Conservation (phyloP, 495 filamentous ascomycete species). For the Tuber magnatum region DNA sequence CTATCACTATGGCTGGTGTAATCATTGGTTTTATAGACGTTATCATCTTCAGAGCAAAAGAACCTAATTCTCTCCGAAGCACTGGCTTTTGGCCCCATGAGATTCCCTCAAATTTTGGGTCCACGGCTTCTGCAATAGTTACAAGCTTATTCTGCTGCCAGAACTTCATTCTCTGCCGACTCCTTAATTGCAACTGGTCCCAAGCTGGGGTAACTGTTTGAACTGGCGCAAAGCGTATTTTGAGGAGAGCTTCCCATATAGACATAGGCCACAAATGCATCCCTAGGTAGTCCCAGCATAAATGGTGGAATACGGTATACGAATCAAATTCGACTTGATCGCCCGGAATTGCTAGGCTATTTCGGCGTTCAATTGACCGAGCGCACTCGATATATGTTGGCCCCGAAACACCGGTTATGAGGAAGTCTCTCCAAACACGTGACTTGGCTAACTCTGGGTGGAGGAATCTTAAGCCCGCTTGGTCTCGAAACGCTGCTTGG, state of each 20-base stretch:
- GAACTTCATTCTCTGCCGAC: background rate
- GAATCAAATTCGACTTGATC: constrained; percentile 20
- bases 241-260: constrained; percentile 8
- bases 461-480: constrained; percentile 20
- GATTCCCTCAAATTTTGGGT: constrained; percentile 11
- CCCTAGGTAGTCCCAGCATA: constrained; percentile 24
- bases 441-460: constrained; percentile 16
- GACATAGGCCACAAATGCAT: constrained; percentile 11
- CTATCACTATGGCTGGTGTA: constrained; percentile 14
- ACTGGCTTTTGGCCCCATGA: constrained; percentile 32
- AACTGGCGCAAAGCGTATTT: constrained; percentile 18
- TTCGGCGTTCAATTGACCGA: constrained; percentile 19
- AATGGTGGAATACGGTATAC: constrained; percentile 18
- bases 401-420: constrained; percentile 8
- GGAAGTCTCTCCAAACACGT: constrained; percentile 11
- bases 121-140: constrained; percentile 13
- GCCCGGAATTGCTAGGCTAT: constrained; percentile 8
- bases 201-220: background rate
- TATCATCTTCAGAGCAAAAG: constrained; percentile 13
- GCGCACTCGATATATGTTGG: constrained; percentile 17
- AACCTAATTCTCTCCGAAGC: constrained; percentile 11
- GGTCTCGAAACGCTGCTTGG: constrained; percentile 32
- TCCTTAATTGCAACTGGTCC: background rate
- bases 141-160: constrained; percentile 6
- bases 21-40: constrained; percentile 1